phyloP scores from a whole-genome alignment of 768 basidiomycete species.

The Trametes sanguinea region DNA sequence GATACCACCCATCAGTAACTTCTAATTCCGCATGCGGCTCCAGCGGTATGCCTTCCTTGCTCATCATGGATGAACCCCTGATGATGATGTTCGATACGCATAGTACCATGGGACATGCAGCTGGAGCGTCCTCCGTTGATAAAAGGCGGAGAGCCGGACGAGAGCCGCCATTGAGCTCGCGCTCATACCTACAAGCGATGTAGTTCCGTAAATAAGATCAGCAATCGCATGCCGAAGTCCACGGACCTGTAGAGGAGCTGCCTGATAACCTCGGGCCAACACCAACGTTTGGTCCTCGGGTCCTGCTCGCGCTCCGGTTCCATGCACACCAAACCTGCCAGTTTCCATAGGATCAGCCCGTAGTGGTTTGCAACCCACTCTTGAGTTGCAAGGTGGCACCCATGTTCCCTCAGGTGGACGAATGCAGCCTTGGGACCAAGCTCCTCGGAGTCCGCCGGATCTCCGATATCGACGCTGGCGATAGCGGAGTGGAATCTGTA shows the following conservation, averaged over 20 bases:
- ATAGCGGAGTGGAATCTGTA: slow-evolving; percentile 55
- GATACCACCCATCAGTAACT: slow-evolving; percentile 98
- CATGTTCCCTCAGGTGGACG: slow-evolving; percentile 51
- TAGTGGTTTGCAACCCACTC: slow-evolving; percentile 94
- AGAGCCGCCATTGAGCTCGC: slow-evolving; percentile 75
- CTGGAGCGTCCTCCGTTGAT: slow-evolving; percentile 78
- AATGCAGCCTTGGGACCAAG: slow-evolving; percentile 60
- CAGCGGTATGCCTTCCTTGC: slow-evolving; percentile 40
- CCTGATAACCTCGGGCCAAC: slow-evolving; percentile 75
- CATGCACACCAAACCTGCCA: slow-evolving; percentile 79
- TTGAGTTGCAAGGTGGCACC: slow-evolving; percentile 69
- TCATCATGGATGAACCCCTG: slow-evolving; percentile 46
- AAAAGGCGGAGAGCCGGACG: slow-evolving; percentile 84
- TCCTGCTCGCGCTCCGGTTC: slow-evolving; percentile 62
- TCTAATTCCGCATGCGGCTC: slow-evolving; percentile 67
- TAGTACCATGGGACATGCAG: slow-evolving; percentile 80
- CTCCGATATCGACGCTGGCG: neutral
- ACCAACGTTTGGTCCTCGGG: slow-evolving; percentile 63
- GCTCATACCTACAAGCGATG: slow-evolving; percentile 72
- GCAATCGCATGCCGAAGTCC: neutral
- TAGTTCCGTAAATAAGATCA: slow-evolving; percentile 3
- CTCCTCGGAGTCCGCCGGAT: slow-evolving; percentile 16
- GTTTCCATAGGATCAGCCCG: slow-evolving; percentile 89
- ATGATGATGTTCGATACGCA: slow-evolving; percentile 70
- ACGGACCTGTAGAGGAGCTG: slow-evolving; percentile 86